These are phyloP conservation scores for Ogataea paraovalis DNA, from an alignment of 805 yeast genomes.

Conservation along the genomic window DNA sequence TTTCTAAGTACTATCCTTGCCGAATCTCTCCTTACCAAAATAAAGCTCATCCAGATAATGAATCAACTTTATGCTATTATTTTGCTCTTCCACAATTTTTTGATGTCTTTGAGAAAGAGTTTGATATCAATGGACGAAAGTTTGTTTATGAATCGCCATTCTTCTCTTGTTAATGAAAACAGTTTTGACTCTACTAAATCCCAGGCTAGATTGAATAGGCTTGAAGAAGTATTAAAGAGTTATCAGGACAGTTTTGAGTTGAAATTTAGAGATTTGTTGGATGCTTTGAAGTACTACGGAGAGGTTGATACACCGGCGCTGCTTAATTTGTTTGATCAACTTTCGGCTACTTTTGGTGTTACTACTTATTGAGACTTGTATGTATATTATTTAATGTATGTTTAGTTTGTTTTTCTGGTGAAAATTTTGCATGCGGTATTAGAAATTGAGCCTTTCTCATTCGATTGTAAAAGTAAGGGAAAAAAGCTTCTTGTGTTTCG, in stretches of 20 bases:
- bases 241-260: conserved; percentile 43
- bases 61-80: conserved; percentile 45
- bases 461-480: too few relatives aligned
- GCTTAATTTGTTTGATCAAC: conserved; percentile 38
- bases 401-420: too few relatives aligned
- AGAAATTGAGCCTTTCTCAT: too few relatives aligned
- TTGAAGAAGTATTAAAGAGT: conserved; percentile 38
- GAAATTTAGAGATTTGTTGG: conserved; percentile 42
- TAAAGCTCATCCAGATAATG: conserved; percentile 44
- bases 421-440: too few relatives aligned
- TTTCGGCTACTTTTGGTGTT: conserved; percentile 28
- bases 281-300: conserved; percentile 43
- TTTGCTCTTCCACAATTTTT: conserved; percentile 44
- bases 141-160: conserved; percentile 38
- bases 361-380: neutral
- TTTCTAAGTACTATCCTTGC: conserved; percentile 61
- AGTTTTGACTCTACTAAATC: conserved; percentile 40
- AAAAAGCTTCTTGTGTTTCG: too few relatives aligned
- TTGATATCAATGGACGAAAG: conserved; percentile 46
- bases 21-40: conserved; percentile 64
- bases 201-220: conserved; percentile 35
- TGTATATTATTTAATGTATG: neutral
- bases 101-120: conserved; percentile 51
- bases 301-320: conserved; percentile 47
- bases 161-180: conserved; percentile 26